phyloP scores from a whole-genome alignment of 2,329 filamentous ascomycete genomes.

The Fusarium hainanense region DNA sequence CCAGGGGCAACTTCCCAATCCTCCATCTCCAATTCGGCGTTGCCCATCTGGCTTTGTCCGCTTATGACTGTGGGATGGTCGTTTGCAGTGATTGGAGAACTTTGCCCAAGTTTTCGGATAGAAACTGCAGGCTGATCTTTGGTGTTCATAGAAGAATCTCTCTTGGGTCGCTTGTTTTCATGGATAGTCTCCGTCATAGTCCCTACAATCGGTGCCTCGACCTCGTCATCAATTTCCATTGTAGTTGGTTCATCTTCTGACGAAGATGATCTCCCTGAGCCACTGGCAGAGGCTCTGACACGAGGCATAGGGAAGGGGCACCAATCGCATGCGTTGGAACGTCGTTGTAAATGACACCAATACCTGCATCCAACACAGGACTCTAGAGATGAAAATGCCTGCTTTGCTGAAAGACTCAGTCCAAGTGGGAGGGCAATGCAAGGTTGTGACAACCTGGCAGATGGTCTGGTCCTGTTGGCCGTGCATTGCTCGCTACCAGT shows the following conservation, averaged over 20 bases:
- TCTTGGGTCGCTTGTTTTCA: not conserved
- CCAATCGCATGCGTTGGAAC: slow-evolving; percentile 46
- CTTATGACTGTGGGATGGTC: not conserved
- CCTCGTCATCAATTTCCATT: slow-evolving; percentile 22
- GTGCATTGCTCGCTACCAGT: slow-evolving; percentile 35
- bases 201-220: not conserved
- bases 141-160: not conserved
- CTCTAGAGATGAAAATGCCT: slow-evolving; percentile 32
- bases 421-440: slow-evolving; percentile 46
- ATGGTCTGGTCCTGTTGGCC: slow-evolving; percentile 13
- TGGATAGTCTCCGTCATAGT: not conserved
- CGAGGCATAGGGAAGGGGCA: not conserved
- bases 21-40: slow-evolving; percentile 52
- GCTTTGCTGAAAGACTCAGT: slow-evolving; percentile 32
- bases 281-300: not conserved
- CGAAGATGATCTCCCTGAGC: slow-evolving; percentile 5
- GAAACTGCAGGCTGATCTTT: not conserved
- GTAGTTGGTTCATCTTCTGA: not conserved
- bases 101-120: too few species aligned
- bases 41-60: slow-evolving; percentile 10
- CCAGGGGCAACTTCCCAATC: slow-evolving; percentile 60
- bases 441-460: slow-evolving; percentile 39
- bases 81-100: too few species aligned
- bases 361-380: slow-evolving; percentile 51
- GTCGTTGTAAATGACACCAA: slow-evolving; percentile 40